Conservation (phyloP, 108 stramenopile genomes). For the Cyclotella kingstonii region DNA sequence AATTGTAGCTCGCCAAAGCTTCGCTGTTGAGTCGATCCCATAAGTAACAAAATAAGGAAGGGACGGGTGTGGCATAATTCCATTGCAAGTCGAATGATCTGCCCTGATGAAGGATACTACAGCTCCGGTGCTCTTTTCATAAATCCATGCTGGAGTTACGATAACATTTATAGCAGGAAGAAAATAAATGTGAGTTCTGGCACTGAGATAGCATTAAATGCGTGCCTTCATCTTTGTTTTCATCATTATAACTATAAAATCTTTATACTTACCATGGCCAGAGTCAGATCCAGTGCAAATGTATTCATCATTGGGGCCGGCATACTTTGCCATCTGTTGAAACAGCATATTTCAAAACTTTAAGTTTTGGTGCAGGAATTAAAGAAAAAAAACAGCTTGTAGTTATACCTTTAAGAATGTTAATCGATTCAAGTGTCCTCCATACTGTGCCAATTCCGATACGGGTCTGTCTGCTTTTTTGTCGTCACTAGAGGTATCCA, state of each 20-base stretch:
- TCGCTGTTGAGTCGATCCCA: constrained; percentile 85
- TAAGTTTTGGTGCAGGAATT: neutral
- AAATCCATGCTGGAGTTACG: constrained; percentile 9
- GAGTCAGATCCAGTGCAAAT: constrained; percentile 84
- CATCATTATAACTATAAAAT: constrained; percentile 74
- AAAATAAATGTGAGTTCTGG: neutral
- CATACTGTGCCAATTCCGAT: constrained; percentile 58
- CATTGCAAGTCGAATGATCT: constrained; percentile 79
- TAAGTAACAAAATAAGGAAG: constrained; percentile 78
- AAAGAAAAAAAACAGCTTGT: neutral
- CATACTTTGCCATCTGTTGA: constrained; percentile 74
- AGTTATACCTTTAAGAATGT: constrained; percentile 63
- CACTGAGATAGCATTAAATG: too few relatives aligned
- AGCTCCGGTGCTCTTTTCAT: constrained; percentile 44
- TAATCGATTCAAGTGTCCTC: constrained; percentile 80
- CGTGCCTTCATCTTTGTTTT: too few relatives aligned
- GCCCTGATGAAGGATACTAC: constrained; percentile 73
- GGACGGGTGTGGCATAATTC: constrained; percentile 74
- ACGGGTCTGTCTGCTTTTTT: constrained; percentile 11
- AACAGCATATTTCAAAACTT: constrained; percentile 58
- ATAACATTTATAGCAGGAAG: neutral
- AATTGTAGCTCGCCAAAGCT: constrained; percentile 77
- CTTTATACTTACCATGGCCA: constrained; percentile 46
- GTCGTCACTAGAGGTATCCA: constrained; percentile 8
- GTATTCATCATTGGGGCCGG: constrained; percentile 80